Conservation (phyloP, 305 asterid genomes). For the Ajuga reptans region DNA sequence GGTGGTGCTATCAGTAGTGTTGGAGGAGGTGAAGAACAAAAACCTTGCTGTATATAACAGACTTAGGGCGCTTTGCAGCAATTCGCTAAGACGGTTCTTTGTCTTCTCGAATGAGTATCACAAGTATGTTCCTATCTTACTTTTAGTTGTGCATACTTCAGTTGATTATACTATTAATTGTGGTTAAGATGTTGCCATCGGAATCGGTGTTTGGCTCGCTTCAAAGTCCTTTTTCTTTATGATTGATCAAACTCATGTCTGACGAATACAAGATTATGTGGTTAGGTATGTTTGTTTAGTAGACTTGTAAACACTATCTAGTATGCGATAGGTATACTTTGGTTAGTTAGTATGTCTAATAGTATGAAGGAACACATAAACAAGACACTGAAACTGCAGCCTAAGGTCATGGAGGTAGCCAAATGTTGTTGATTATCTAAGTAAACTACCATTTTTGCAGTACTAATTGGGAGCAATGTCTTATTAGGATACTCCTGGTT, state of each 20-base stretch:
- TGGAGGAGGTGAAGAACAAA: slow-evolving; percentile 93
- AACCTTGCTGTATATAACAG: slow-evolving; percentile 67
- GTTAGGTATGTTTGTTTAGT: not conserved
- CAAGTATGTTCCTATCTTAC: slow-evolving; percentile 47
- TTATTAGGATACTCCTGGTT: not conserved
- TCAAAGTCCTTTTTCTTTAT: not conserved
- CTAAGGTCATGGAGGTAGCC: slow-evolving; percentile 15
- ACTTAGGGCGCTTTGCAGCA: slow-evolving; percentile 80
- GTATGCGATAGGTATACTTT: slow-evolving; percentile 1
- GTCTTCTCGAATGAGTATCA: slow-evolving; percentile 92
- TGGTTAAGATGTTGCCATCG: not conserved
- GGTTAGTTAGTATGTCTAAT: not conserved
- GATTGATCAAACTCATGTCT: not conserved
- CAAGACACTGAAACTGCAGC: slow-evolving; percentile 5
- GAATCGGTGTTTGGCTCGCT: not conserved
- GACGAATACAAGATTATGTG: not conserved
- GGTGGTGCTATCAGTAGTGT: slow-evolving; percentile 77
- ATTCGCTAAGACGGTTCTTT: slow-evolving; percentile 56
- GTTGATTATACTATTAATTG: slow-evolving; percentile 3
- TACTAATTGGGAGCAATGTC: too few species aligned
- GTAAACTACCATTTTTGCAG: too few species aligned
- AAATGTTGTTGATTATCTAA: too few species aligned
- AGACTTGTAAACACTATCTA: not conserved
- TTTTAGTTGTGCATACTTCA: not conserved
- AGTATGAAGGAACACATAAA: not conserved